A percentile compares a stretch with the other conserved stretches of the same genome.
Evolutionary conservation across 352 stramenopile species (phyloP).

Genomic region (Phytophthora uliginosa): DNA sequence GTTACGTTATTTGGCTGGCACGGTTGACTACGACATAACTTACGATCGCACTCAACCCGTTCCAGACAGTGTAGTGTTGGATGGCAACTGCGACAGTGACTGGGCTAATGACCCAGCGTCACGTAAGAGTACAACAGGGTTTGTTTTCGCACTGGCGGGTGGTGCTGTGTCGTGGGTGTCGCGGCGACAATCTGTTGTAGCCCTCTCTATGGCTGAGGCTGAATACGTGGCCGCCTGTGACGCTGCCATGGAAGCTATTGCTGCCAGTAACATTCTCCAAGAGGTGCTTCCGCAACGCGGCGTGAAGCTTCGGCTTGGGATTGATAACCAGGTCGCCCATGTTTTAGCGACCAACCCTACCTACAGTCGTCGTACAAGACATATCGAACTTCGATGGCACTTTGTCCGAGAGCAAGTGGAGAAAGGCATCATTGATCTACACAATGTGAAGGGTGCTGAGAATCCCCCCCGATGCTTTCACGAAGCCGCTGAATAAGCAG

Average conservation of each 20-base stretch:
- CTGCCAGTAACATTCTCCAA: neutral
- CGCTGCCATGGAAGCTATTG: neutral
- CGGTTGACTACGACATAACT: neutral
- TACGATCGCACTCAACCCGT: neutral
- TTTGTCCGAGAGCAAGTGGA: too few relatives aligned
- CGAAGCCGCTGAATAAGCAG: neutral
- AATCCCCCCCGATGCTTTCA: neutral
- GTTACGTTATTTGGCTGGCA: neutral
- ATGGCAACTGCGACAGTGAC: neutral
- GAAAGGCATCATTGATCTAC: too few relatives aligned
- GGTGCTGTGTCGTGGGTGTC: neutral
- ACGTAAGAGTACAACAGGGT: neutral
- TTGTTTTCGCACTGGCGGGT: neutral
- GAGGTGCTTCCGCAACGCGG: neutral
- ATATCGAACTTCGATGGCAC: too few relatives aligned
- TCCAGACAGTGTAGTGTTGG: neutral
- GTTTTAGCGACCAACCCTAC: too few relatives aligned
- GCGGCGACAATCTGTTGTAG: neutral
- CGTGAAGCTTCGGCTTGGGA: too few relatives aligned
- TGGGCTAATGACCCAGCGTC: neutral
- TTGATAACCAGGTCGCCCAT: too few relatives aligned
- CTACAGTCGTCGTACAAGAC: too few relatives aligned
- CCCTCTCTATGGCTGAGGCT: neutral
- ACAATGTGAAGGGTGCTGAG: too few relatives aligned
- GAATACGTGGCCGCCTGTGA: neutral